phyloP scores from a whole-genome alignment of 2,329 filamentous ascomycete genomes.

The Colletotrichum simmondsii region DNA sequence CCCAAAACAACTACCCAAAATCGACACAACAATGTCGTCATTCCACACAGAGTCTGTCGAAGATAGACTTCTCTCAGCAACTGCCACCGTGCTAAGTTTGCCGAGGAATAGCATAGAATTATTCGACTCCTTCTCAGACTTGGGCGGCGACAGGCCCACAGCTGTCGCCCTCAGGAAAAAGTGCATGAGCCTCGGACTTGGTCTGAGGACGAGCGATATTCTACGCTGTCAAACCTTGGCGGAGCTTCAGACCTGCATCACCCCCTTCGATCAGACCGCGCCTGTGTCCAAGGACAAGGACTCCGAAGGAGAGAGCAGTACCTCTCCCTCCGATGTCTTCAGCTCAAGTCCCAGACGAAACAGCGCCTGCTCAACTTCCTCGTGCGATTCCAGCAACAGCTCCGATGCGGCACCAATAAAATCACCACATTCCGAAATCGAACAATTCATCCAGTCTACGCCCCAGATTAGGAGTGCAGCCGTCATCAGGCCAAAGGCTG shows the following conservation, averaged over 20 bases:
- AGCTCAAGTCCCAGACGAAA: conserved; percentile 31
- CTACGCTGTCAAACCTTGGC: conserved; percentile 55
- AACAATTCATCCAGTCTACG: conserved; percentile 48
- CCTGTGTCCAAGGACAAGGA: conserved; percentile 22
- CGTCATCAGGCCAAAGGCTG: conserved; percentile 59
- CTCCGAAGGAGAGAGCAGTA: conserved; percentile 30
- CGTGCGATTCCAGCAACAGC: conserved; percentile 28
- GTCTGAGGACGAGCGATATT: conserved; percentile 51
- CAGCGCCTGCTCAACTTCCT: conserved; percentile 26
- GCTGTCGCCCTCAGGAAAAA: conserved; percentile 45
- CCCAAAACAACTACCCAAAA: conserved; percentile 35
- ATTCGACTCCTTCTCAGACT: conserved; percentile 55
- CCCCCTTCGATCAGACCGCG: conserved; percentile 37
- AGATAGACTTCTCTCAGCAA: conserved; percentile 45
- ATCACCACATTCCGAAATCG: conserved; percentile 14
- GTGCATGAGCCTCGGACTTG: conserved; percentile 50
- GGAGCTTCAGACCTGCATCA: conserved; percentile 55
- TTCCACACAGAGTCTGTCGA: conserved; percentile 36
- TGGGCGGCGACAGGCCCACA: conserved; percentile 52
- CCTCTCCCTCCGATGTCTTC: conserved; percentile 35
- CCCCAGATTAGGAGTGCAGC: conserved; percentile 53
- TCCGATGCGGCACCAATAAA: conserved; percentile 14
- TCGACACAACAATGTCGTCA: conserved; percentile 37
- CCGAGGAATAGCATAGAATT: conserved; percentile 44
- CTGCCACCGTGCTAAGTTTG: conserved; percentile 50